Conservation (phyloP, 2,329 filamentous ascomycete species). For the Lasiodiplodia theobromae region DNA sequence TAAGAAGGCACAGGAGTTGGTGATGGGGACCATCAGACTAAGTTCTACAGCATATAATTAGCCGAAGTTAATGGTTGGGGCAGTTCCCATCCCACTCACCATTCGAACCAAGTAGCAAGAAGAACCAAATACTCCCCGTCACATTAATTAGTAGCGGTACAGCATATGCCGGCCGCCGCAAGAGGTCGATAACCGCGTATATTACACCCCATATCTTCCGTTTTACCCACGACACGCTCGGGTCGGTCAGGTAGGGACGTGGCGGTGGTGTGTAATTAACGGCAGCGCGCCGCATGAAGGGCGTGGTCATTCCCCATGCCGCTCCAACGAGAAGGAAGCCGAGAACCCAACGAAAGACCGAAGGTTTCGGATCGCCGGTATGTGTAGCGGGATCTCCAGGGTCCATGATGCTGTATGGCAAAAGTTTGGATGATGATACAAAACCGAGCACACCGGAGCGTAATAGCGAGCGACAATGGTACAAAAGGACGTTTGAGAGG, state of each 20-base stretch:
- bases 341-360: conserved; percentile 79
- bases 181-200: conserved; percentile 78
- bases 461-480: not conserved
- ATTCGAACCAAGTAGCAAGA: conserved; percentile 88
- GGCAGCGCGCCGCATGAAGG: conserved; percentile 87
- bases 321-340: conserved; percentile 90
- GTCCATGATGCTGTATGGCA: conserved; percentile 5
- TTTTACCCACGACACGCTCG: conserved; percentile 60
- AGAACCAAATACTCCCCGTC: conserved; percentile 96
- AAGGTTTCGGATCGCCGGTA: conserved; percentile 38
- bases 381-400: conserved; percentile 7
- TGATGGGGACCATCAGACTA: conserved; percentile 91
- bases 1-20: conserved; percentile 92
- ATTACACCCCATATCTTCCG: conserved; percentile 69
- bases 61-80: not conserved
- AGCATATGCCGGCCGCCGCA: conserved; percentile 83
- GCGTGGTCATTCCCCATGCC: conserved; percentile 90
- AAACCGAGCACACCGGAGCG: not conserved
- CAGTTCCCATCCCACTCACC: conserved; percentile 62
- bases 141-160: conserved; percentile 85
- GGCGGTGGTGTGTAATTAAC: conserved; percentile 69
- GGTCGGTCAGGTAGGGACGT: conserved; percentile 43
- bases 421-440: not conserved
- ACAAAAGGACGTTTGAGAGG: not conserved
- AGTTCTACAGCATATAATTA: conserved; percentile 65